Evolutionary conservation across 106 monocot genomes (phyloP).

Genomic region (Ottelia alismoides): DNA sequence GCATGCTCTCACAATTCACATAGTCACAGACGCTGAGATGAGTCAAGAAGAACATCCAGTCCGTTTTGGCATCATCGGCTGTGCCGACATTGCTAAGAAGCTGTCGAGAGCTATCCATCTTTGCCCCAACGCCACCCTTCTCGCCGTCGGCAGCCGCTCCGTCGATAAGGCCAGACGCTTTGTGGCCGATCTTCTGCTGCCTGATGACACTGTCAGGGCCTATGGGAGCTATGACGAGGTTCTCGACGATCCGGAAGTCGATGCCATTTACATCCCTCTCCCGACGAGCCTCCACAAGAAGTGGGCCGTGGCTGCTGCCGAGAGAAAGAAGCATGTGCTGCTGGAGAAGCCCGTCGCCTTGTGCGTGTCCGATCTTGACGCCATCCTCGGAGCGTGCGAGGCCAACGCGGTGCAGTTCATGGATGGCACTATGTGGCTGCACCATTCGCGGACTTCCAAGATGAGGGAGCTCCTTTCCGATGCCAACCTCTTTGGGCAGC

Average conservation of each 20-base stretch:
- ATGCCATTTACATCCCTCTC: conserved; percentile 48
- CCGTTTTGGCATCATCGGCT: conserved; percentile 75
- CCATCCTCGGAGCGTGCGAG: conserved; percentile 33
- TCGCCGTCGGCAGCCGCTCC: conserved; percentile 50
- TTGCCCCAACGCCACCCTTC: conserved; percentile 31
- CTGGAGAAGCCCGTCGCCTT: conserved; percentile 54
- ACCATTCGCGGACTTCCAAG: conserved; percentile 32
- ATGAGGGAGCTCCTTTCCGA: conserved; percentile 29
- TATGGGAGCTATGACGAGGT: conserved; percentile 38
- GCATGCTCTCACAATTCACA: no score
- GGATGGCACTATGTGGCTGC: conserved; percentile 57
- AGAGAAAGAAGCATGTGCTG: conserved; percentile 39
- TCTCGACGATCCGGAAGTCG: conserved; percentile 31
- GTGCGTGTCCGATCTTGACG: conserved; percentile 32
- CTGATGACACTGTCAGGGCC: conserved; percentile 6
- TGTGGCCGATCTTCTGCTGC: conserved; percentile 21
- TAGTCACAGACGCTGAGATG: no score
- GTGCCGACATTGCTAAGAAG: conserved; percentile 55
- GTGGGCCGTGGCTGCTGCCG: conserved; percentile 39
- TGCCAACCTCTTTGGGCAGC: conserved; percentile 7
- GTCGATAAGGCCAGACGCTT: conserved; percentile 37
- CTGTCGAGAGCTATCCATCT: conserved; percentile 43
- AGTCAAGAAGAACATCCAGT: no score
- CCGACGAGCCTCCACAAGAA: conserved; percentile 39
- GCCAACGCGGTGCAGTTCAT: conserved; percentile 38